phyloP scores from a whole-genome alignment of 371 early-diverging fungal genomes.

The Conidiobolus incongruus region DNA sequence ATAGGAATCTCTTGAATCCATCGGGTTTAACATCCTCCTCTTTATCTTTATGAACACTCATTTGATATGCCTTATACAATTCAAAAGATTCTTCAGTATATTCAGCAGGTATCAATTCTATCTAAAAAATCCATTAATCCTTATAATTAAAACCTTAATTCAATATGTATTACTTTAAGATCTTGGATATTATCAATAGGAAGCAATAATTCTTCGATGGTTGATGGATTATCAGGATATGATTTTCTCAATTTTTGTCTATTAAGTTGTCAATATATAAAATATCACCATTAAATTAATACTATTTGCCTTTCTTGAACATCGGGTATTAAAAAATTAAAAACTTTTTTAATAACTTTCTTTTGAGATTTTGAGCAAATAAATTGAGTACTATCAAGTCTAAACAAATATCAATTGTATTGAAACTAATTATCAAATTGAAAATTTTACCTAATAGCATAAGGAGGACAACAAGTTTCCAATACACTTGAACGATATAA shows the following conservation, averaged over 20 bases:
- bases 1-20: constrained; percentile 46
- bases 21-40: constrained; percentile 17
- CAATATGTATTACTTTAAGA: constrained; percentile 2
- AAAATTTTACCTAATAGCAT: constrained; percentile 27
- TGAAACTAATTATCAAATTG: neutral
- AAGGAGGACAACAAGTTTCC: constrained; percentile 40
- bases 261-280: neutral
- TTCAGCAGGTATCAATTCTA: constrained; percentile 30
- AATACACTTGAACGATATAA: constrained; percentile 33
- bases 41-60: constrained; percentile 48
- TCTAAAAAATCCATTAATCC: constrained; percentile 9
- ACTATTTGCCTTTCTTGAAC: constrained; percentile 1
- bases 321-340: constrained; percentile 13
- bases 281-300: neutral
- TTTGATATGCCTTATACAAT: constrained; percentile 62
- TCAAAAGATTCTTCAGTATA: constrained; percentile 47
- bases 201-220: constrained; percentile 12
- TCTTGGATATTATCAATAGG: constrained; percentile 4
- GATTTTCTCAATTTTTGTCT: constrained; percentile 5
- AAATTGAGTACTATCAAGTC: constrained; percentile 23
- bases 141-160: neutral
- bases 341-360: constrained; percentile 33
- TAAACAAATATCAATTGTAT: constrained; percentile 2
- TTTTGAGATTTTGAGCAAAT: constrained; percentile 35
- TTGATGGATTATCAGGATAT: constrained; percentile 9